Percentiles rank a stretch among this genome's conserved stretches.
Conservation (phyloP, 139 green algal species). For the Coccomyxa sp. region DNA sequence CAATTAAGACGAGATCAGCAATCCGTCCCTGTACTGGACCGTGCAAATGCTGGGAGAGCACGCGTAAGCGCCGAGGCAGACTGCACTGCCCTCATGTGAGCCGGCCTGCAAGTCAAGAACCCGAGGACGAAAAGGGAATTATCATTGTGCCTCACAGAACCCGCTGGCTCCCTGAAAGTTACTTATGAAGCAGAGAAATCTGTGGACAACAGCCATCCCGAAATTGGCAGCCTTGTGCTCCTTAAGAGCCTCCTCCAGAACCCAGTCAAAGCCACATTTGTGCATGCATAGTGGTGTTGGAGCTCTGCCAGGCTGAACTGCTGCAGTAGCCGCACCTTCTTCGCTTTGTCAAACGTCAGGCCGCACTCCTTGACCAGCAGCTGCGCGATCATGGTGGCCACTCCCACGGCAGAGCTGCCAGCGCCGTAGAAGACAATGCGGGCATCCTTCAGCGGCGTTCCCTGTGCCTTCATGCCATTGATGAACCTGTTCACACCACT, state of each 20-base stretch:
- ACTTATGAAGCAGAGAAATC: too few relatives aligned
- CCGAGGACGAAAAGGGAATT: too few relatives aligned
- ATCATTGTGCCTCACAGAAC: too few relatives aligned
- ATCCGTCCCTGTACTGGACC: not conserved
- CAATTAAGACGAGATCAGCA: not conserved
- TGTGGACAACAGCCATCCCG: too few relatives aligned
- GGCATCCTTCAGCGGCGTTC: slow-evolving; percentile 24
- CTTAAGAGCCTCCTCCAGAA: too few relatives aligned
- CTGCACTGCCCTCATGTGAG: not conserved
- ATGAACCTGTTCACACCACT: slow-evolving; percentile 23
- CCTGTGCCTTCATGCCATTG: slow-evolving; percentile 48
- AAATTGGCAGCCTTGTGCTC: too few relatives aligned
- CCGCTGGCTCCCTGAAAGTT: too few relatives aligned
- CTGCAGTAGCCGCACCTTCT: not conserved
- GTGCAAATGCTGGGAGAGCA: not conserved
- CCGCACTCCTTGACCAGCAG: slow-evolving; percentile 22
- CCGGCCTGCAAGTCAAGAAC: too few relatives aligned
- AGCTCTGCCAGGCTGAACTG: too few relatives aligned
- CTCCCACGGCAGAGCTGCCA: slow-evolving; percentile 42
- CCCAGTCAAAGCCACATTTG: too few relatives aligned
- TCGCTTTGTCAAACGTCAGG: slow-evolving; percentile 7
- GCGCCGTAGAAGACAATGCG: slow-evolving; percentile 52
- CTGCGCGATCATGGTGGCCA: slow-evolving; percentile 36
- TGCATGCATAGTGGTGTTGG: too few relatives aligned
- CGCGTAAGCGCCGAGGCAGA: too few relatives aligned